Evolutionary conservation across 805 yeast species (phyloP).

Genomic region (Candida railenensis): DNA sequence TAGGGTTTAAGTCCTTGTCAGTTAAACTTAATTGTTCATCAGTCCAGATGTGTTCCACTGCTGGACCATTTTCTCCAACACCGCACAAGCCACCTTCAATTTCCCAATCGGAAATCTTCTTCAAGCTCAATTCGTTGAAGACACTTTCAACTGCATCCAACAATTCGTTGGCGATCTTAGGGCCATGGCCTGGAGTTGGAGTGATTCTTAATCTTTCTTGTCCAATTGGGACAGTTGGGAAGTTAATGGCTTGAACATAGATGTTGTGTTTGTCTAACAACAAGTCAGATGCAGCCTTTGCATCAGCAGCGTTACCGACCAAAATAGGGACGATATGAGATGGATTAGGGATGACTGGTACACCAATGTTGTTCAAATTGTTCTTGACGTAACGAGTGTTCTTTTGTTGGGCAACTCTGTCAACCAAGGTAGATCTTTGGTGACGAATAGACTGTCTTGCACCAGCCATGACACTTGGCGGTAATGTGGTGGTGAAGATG

Average conservation of each 20-base stretch:
- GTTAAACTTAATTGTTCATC: slow-evolving; percentile 68
- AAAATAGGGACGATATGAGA: slow-evolving; percentile 95
- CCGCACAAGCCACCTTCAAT: slow-evolving; percentile 86
- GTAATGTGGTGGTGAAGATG: slow-evolving; percentile 93
- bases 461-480: slow-evolving; percentile 98
- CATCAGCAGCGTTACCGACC: slow-evolving; percentile 91
- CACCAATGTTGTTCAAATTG: slow-evolving; percentile 64
- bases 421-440: slow-evolving; percentile 73
- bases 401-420: slow-evolving; percentile 80
- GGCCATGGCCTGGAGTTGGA: slow-evolving; percentile 97
- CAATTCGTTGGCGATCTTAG: slow-evolving; percentile 71
- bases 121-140: slow-evolving; percentile 70
- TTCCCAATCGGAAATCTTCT: slow-evolving; percentile 77
- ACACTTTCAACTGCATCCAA: slow-evolving; percentile 78
- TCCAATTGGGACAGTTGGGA: slow-evolving; percentile 96
- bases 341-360: slow-evolving; percentile 97
- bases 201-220: slow-evolving; percentile 95
- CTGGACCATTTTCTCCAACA: slow-evolving; percentile 46
- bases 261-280: slow-evolving; percentile 80
- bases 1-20: slow-evolving; percentile 62
- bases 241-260: slow-evolving; percentile 97
- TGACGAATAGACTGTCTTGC: slow-evolving; percentile 83
- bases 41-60: slow-evolving; percentile 81
- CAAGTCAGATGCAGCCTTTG: slow-evolving; percentile 87
- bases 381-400: slow-evolving; percentile 84